These are phyloP conservation scores for Strigomonas galati DNA, from an alignment of 208 protist genomes.

Conservation along the genomic window DNA sequence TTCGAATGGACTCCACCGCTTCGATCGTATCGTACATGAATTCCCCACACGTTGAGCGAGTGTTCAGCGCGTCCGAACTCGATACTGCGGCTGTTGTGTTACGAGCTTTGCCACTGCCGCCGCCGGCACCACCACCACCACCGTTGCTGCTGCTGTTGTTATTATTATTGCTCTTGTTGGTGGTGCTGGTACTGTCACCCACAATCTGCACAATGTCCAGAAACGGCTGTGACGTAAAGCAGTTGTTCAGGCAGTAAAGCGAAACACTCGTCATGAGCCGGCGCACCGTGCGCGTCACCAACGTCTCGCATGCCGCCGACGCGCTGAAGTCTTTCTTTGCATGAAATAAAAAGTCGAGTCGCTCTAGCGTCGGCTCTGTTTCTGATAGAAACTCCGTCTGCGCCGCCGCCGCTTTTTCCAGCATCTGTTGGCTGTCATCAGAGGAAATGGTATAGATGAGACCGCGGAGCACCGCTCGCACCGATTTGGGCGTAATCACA, in stretches of 20 bases:
- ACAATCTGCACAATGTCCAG: not conserved
- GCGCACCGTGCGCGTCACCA: not conserved
- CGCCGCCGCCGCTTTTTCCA: not conserved
- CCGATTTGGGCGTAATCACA: not conserved
- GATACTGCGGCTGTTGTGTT: not conserved
- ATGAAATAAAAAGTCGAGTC: not conserved
- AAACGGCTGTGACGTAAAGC: not conserved
- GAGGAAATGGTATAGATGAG: not conserved
- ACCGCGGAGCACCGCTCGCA: not conserved
- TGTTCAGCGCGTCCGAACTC: not conserved
- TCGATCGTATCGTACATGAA: not conserved
- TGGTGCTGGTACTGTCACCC: not conserved
- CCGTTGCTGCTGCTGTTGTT: constrained; percentile 5
- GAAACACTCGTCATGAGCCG: not conserved
- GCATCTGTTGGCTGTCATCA: not conserved
- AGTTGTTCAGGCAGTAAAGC: not conserved
- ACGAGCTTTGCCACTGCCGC: not conserved
- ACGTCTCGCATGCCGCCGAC: not conserved
- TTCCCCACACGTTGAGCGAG: not conserved
- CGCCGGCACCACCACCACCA: not conserved
- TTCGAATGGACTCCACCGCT: not conserved
- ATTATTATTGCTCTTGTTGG: constrained; percentile 7
- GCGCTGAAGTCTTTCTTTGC: not conserved
- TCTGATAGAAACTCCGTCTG: not conserved
- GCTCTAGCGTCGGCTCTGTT: not conserved